Percentiles rank a stretch among this genome's conserved stretches.
Conservation (phyloP, 768 basidiomycete species). For the Coprinopsis strossmayeri region DNA sequence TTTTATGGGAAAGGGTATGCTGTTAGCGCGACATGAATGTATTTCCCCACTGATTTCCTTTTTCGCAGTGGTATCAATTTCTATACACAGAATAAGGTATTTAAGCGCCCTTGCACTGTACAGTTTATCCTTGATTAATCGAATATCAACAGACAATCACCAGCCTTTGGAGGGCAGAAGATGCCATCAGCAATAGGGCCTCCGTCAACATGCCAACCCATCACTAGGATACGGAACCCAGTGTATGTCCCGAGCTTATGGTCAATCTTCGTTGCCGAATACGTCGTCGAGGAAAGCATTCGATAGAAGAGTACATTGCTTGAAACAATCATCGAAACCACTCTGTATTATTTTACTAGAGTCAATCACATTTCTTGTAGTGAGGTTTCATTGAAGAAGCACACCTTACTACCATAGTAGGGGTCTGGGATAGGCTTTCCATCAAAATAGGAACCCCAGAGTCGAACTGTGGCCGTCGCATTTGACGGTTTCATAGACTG, state of each 20-base stretch:
- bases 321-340: conserved; percentile 73
- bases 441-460: conserved; percentile 82
- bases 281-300: conserved; percentile 76
- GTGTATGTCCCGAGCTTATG: no score
- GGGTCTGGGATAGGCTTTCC: conserved; percentile 73
- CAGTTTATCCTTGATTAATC: not conserved
- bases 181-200: conserved; percentile 73
- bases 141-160: conserved; percentile 66
- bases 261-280: conserved; percentile 24
- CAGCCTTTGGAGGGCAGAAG: conserved; percentile 86
- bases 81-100: conserved; percentile 91
- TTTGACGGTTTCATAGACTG: conserved; percentile 41
- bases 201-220: conserved; percentile 85
- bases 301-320: conserved; percentile 68
- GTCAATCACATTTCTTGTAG: conserved; percentile 1
- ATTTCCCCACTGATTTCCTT: not conserved
- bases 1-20: conserved; percentile 84
- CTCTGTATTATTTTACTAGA: conserved; percentile 30
- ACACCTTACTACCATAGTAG: conserved; percentile 68
- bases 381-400: conserved; percentile 25
- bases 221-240: conserved; percentile 30
- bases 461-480: conserved; percentile 55
- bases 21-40: conserved; percentile 9
- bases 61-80: conserved; percentile 84
- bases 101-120: not conserved